Conservation (phyloP, 169 alveolate species). For the Eimeria falciformis region DNA sequence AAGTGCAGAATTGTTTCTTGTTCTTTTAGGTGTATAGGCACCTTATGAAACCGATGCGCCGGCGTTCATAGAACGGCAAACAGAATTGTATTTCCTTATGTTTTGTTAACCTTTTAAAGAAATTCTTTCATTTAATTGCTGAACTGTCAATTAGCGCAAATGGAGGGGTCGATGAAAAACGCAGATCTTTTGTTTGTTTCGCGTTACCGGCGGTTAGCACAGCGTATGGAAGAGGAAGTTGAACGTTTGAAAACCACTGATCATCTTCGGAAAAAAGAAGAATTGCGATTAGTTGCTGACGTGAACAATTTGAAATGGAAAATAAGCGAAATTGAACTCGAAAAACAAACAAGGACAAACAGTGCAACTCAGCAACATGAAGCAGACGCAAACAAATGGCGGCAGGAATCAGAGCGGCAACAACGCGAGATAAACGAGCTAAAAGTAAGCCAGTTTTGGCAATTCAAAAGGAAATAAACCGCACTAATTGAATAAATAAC, state of each 20-base stretch:
- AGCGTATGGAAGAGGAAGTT: neutral
- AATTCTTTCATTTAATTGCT: no score
- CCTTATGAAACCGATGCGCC: neutral
- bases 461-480: no score
- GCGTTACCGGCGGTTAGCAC: conserved; percentile 20
- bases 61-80: no score
- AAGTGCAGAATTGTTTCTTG: no score
- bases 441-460: neutral
- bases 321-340: neutral
- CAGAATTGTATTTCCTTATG: neutral
- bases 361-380: neutral
- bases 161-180: neutral
- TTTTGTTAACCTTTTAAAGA: neutral
- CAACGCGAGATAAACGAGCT: conserved; percentile 20
- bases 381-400: neutral
- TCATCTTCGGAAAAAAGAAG: neutral
- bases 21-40: conserved; percentile 38
- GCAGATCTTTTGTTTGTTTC: neutral
- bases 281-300: conserved; percentile 4
- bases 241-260: neutral
- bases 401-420: neutral
- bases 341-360: neutral
- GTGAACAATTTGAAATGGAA: neutral
- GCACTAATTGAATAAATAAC: no score
- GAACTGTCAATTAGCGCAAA: neutral